Percentiles rank a stretch among this genome's conserved stretches.
These are phyloP conservation scores for Zizania latifolia DNA, from an alignment of 176 grass and related monocot species.

Conservation along the genomic window DNA sequence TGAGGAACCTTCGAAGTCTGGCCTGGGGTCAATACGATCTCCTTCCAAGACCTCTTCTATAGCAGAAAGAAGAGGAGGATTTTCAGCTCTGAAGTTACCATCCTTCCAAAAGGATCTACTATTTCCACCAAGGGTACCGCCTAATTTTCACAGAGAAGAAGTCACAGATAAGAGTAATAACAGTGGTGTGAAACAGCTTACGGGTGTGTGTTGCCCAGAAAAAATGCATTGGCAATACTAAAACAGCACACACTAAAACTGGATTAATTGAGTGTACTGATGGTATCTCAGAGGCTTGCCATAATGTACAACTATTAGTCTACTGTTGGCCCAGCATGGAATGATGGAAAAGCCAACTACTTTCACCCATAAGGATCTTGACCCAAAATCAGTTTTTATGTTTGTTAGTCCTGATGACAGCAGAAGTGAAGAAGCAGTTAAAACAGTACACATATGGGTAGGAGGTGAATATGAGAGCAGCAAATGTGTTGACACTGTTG, in stretches of 20 bases:
- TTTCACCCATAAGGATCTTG: slow-evolving; percentile 57
- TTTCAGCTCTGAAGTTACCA: slow-evolving; percentile 75
- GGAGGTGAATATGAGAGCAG: slow-evolving; percentile 53
- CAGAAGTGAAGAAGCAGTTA: slow-evolving; percentile 45
- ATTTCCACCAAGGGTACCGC: slow-evolving; percentile 44
- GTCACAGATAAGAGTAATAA: slow-evolving; percentile 38
- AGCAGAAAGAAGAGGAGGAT: slow-evolving; percentile 93
- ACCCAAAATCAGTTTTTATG: slow-evolving; percentile 76
- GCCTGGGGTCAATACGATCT: slow-evolving; percentile 34
- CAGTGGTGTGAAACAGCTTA: slow-evolving; percentile 35
- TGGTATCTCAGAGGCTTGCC: slow-evolving; percentile 27
- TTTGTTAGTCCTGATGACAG: slow-evolving; percentile 54
- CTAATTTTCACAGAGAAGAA: slow-evolving; percentile 34
- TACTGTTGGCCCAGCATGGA: slow-evolving; percentile 85
- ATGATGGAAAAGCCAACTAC: slow-evolving; percentile 69
- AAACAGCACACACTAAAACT: neutral
- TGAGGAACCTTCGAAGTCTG: slow-evolving; percentile 39
- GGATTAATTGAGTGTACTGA: slow-evolving; percentile 32
- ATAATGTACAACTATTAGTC: slow-evolving; percentile 24
- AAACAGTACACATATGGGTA: slow-evolving; percentile 61
- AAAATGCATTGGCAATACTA: slow-evolving; percentile 26
- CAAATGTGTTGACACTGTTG: slow-evolving; percentile 41
- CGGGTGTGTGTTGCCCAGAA: slow-evolving; percentile 13
- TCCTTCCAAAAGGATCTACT: slow-evolving; percentile 58
- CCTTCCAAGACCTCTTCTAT: slow-evolving; percentile 63